Evolutionary conservation across 2,329 filamentous ascomycete species (phyloP).

Genomic region (Xylariales sp.): DNA sequence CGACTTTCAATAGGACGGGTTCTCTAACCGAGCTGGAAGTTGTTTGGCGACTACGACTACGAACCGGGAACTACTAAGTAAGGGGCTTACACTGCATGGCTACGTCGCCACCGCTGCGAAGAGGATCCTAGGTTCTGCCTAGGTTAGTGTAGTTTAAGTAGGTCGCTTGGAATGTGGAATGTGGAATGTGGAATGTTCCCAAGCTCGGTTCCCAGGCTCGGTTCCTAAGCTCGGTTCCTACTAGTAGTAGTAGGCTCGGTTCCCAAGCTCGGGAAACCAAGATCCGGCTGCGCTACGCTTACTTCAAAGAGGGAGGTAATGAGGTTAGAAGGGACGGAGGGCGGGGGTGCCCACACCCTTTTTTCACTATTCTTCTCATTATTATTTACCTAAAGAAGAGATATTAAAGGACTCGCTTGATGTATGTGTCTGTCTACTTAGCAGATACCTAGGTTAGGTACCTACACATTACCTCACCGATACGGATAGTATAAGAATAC

Average conservation of each 20-base stretch:
- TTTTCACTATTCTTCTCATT: too few relatives aligned
- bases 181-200: too few relatives aligned
- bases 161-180: too few relatives aligned
- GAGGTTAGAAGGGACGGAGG: constrained; percentile 6
- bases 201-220: too few relatives aligned
- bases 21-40: constrained; percentile 24
- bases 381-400: background rate
- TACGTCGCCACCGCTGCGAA: constrained; percentile 11
- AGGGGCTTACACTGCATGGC: constrained; percentile 20
- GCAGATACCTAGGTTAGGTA: background rate
- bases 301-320: constrained; percentile 26
- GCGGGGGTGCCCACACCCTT: constrained; percentile 10
- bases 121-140: constrained; percentile 21
- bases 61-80: constrained; percentile 4
- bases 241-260: background rate
- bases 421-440: background rate
- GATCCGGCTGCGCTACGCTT: constrained; percentile 30
- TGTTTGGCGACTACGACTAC: background rate
- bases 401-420: background rate
- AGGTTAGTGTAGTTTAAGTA: too few relatives aligned
- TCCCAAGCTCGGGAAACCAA: constrained; percentile 31
- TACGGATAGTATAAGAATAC: background rate
- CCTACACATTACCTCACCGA: background rate
- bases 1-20: background rate
- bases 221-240: too few relatives aligned